Evolutionary conservation across 2,329 filamentous ascomycete genomes (phyloP).

Genomic region (Alternaria incomplexa): DNA sequence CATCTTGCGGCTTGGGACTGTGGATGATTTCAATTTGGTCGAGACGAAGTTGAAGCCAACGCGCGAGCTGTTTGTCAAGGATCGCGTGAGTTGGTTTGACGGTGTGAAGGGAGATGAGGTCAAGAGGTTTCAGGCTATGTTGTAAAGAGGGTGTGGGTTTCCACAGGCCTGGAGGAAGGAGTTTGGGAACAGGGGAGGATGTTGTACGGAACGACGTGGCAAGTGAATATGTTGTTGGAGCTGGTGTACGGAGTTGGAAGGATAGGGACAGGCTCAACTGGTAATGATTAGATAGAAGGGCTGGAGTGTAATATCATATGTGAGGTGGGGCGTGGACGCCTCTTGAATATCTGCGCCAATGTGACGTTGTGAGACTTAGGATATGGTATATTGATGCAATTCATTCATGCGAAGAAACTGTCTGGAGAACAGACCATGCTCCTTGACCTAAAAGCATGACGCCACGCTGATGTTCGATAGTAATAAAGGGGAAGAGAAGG

Average conservation of each 20-base stretch:
- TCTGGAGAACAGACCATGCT: not conserved
- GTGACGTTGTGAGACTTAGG: not conserved
- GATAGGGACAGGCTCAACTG: not conserved
- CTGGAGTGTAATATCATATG: not conserved
- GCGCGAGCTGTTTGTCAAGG: slow-evolving; percentile 60
- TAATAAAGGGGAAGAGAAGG: not conserved
- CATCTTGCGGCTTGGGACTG: slow-evolving; percentile 64
- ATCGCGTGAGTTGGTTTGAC: slow-evolving; percentile 58
- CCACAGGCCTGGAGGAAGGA: not conserved
- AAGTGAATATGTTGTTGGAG: not conserved
- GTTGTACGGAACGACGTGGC: not conserved
- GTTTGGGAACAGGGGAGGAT: not conserved
- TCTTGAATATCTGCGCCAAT: not conserved
- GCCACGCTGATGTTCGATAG: not conserved
- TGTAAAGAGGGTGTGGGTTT: not conserved
- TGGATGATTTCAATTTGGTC: slow-evolving; percentile 66
- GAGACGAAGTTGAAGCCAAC: slow-evolving; percentile 63
- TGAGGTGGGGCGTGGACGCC: not conserved
- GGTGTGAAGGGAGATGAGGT: slow-evolving; percentile 7
- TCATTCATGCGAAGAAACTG: not conserved
- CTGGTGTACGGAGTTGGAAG: not conserved
- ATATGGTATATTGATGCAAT: not conserved
- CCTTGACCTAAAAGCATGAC: not conserved
- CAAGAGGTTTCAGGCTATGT: not conserved
- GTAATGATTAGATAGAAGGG: not conserved